phyloP scores from a whole-genome alignment of 306 rosid species.

The Cercis canadensis region DNA sequence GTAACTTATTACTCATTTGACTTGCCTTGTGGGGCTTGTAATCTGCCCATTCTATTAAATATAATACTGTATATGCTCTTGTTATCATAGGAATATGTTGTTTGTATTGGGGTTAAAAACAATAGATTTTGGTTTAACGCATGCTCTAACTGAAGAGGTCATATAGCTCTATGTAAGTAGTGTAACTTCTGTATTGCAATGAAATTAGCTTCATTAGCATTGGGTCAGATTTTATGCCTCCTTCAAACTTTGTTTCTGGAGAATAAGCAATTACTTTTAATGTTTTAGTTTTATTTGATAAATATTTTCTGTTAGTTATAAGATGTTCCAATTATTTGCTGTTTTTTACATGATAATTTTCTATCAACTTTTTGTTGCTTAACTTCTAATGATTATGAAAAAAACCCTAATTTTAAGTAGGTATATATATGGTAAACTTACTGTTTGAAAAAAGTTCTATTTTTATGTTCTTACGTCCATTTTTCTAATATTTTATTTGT shows the following conservation, averaged over 20 bases:
- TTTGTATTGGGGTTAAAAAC: not conserved
- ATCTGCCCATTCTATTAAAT: conserved; percentile 10
- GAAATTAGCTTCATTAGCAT: conserved; percentile 11
- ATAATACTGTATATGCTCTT: too few relatives aligned
- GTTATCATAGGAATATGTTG: not conserved
- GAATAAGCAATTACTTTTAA: too few relatives aligned
- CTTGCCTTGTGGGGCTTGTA: not conserved
- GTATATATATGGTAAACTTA: not conserved
- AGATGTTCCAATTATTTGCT: conserved; percentile 11
- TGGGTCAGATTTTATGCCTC: not conserved
- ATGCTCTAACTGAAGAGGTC: conserved; percentile 1
- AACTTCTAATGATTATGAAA: conserved; percentile 23
- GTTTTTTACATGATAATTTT: conserved; percentile 18
- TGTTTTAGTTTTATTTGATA: not conserved
- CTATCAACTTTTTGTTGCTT: not conserved
- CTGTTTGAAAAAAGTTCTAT: not conserved
- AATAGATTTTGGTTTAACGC: not conserved
- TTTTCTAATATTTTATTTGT: conserved; percentile 17
- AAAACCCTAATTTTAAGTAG: conserved; percentile 5
- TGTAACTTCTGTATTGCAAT: not conserved
- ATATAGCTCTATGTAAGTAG: conserved; percentile 12
- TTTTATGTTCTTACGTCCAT: not conserved
- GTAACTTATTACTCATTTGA: conserved; percentile 17
- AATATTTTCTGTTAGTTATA: conserved; percentile 5
- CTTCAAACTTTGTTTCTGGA: not conserved